phyloP scores from a whole-genome alignment of 2,329 filamentous ascomycete species.

The Fusarium verrucosum region DNA sequence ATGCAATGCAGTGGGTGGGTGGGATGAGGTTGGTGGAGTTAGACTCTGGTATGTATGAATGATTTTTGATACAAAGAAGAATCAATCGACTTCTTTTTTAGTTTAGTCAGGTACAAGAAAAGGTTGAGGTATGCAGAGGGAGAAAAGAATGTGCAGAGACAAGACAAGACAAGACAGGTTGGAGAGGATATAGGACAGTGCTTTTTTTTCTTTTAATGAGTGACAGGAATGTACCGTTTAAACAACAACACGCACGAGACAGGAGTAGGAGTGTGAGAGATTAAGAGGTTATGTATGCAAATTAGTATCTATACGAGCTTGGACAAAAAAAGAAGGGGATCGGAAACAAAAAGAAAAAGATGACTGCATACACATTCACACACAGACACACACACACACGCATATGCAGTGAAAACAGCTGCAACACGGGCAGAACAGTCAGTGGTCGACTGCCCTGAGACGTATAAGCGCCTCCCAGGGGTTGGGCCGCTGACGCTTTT shows the following conservation, averaged over 20 bases:
- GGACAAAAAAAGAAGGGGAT: constrained; percentile 8
- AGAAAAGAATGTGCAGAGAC: constrained; percentile 4
- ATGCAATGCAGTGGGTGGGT: background rate
- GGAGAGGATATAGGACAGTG: constrained; percentile 1
- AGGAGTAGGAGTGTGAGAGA: background rate
- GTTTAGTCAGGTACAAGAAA: constrained; percentile 2
- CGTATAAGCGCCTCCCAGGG: background rate
- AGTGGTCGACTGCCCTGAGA: background rate
- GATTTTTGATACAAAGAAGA: constrained; percentile 32
- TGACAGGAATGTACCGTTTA: constrained; percentile 15
- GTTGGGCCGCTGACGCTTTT: background rate
- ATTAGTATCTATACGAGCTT: constrained; percentile 20
- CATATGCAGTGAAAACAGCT: background rate
- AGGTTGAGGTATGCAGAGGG: constrained; percentile 11
- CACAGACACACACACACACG: background rate
- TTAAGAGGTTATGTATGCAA: constrained; percentile 1
- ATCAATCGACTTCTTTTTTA: background rate
- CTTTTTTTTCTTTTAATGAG: constrained; percentile 1
- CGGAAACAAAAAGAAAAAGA: background rate
- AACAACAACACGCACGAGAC: background rate
- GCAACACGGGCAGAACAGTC: no score
- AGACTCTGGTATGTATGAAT: constrained; percentile 21
- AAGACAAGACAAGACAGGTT: constrained; percentile 1
- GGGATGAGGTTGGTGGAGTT: constrained; percentile 23
- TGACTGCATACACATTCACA: background rate